phyloP scores from a whole-genome alignment of 1,284 basidiomycete genomes.

The Fomitopsis pinicola region DNA sequence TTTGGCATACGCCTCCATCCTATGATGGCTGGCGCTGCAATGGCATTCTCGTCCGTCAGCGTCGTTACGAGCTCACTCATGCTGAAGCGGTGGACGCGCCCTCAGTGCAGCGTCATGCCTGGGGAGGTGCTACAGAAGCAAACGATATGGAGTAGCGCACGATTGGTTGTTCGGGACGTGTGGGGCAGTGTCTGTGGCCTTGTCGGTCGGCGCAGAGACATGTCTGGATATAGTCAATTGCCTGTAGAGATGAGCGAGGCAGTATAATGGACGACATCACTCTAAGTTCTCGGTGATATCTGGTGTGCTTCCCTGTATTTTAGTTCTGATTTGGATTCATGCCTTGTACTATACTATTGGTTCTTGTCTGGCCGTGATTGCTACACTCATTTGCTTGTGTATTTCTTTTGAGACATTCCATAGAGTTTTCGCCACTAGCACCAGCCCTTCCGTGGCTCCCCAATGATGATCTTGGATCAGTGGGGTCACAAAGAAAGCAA shows the following conservation, averaged over 20 bases:
- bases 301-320: background rate
- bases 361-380: no score
- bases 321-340: background rate
- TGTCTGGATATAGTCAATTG: conserved; percentile 60
- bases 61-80: conserved; percentile 90
- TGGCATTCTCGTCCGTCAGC: conserved; percentile 97
- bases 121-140: conserved; percentile 42
- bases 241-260: conserved; percentile 60
- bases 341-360: no score
- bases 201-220: conserved; percentile 35
- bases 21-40: conserved; percentile 96
- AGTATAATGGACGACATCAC: conserved; percentile 10
- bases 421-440: no score
- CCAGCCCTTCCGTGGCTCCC: no score
- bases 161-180: conserved; percentile 30
- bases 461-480: no score
- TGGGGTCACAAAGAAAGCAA: no score
- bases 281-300: background rate
- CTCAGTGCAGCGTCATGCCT: conserved; percentile 64
- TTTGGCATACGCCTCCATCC: conserved; percentile 93
- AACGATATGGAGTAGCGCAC: conserved; percentile 42
- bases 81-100: conserved; percentile 83
- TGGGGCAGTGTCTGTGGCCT: conserved; percentile 42
- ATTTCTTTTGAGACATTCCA: no score
- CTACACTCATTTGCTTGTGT: no score